Evolutionary conservation across 495 filamentous ascomycete genomes (phyloP), one percentile per base, ranked within the genome.

Genomic region (Neurospora sublineolata): DNA sequence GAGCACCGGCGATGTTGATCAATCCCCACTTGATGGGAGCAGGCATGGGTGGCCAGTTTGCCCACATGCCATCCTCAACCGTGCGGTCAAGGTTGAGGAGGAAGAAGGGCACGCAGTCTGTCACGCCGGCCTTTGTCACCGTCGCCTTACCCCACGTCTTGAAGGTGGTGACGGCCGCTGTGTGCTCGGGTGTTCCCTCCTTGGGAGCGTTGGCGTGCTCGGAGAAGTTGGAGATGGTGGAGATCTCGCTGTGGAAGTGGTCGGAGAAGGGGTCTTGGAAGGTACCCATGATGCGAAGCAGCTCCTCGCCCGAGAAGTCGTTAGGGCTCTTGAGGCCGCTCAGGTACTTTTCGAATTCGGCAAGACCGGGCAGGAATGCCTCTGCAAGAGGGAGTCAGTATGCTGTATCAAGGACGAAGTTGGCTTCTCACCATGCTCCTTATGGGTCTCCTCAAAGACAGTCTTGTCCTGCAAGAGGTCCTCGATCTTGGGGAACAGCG

Each of bases 51-150:
- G 83, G 84, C 84, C 84, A 85, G 71, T 82, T 79, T 16, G 76
- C 78, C 86, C 86, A 87, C 70, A 80, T 71, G 37, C 86, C 86
- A 42, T 85, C 86, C 81, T 88, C 86, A 69, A 77, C 82, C 18
- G 83, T 84, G 52, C 52, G 52, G 75, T 88, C 86, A 23, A 87
- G 78, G 72, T 88, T 88, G 68, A 88, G 78, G 70, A 88, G 79
- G 79, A 88, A 87, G 76, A 88, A 86, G 1, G 86, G 86, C 36
- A 88, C 82, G 7, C 84, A 84, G 72, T 86, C 84, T 11, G 80
- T 78, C 3, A 80, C 73, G 67, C 84, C 84, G 0, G 84, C 83
- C 77, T 84, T 85, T 38, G 80, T 83, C 18, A 86, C 81, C 12
- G 83, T 86, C 73, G 77, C 81, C 76, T 84, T 85, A 72, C 84